phyloP scores from a whole-genome alignment of 2,329 filamentous ascomycete species.

The Epichloe baconii region DNA sequence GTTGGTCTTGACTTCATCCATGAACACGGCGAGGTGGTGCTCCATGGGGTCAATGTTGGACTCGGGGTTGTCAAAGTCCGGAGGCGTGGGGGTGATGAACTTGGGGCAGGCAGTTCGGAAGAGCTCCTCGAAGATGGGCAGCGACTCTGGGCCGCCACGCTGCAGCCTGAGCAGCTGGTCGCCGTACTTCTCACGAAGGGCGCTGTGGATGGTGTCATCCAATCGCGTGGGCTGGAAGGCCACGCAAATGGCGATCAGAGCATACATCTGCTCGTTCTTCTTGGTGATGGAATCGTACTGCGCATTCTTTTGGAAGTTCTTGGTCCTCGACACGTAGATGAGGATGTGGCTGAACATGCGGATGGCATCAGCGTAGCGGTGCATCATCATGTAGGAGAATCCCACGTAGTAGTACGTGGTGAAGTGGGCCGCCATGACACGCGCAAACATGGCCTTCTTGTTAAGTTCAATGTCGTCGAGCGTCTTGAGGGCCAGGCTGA shows the following conservation, averaged over 20 bases:
- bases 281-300: slow-evolving; percentile 98
- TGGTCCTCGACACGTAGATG: slow-evolving; percentile 94
- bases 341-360: slow-evolving; percentile 99
- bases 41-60: slow-evolving; percentile 94
- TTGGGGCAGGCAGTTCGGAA: slow-evolving; percentile 98
- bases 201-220: slow-evolving; percentile 98
- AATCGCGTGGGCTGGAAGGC: slow-evolving; percentile 94
- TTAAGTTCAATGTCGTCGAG: slow-evolving; percentile 99
- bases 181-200: slow-evolving; percentile 96
- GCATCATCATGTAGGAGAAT: slow-evolving; percentile 99
- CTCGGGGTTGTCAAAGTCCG: slow-evolving; percentile 94
- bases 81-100: slow-evolving; percentile 95
- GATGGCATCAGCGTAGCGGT: slow-evolving; percentile 96
- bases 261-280: slow-evolving; percentile 99
- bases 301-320: slow-evolving; percentile 99
- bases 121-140: slow-evolving; percentile 95
- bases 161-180: slow-evolving; percentile 96
- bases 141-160: slow-evolving; percentile 85
- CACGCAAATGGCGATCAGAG: slow-evolving; percentile 95
- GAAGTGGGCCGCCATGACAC: slow-evolving; percentile 98
- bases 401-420: slow-evolving; percentile 99
- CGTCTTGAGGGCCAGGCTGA: slow-evolving; percentile 95
- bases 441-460: slow-evolving; percentile 99
- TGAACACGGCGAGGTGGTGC: slow-evolving; percentile 95
- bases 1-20: slow-evolving; percentile 99